Base-by-base conservation (phyloP, 2,329 filamentous ascomycete species). In the Endoconidiophora polonica region DNA sequence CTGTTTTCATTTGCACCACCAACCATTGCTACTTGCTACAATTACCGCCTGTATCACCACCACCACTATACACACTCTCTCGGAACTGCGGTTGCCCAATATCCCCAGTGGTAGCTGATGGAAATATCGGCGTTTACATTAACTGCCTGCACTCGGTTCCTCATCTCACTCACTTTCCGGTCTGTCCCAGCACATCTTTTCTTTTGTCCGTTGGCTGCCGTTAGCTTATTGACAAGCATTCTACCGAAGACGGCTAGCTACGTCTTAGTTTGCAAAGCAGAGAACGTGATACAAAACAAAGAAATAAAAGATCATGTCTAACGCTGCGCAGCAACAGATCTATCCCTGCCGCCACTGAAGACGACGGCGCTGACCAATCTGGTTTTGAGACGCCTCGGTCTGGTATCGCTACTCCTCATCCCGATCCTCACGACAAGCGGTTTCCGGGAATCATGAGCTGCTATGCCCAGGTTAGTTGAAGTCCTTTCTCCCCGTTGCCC, bases 401-500 rank as follows among this genome's bases (percentile, higher is more conserved):
- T 58, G 87, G 88, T 61, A 78, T 94, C 65, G 84, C 86, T 57
- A 98, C 91, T 55, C 91, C 91, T 58, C 84, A 88, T 61, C 91
- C 91, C 58, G 90, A 96, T 68, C 81, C 83, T 56, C 81, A 84
- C 62, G 91, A 98, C 71, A 95, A 94, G 70, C 83, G 91, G 68
- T 74, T 94, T 63, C 91, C 91, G 58, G 86, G 87, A 64, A 94
- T 96, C 71, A 83, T 91, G 76, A 93, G 83, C 73, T 95, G 91
- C 74, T 94, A 96, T 76, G 83, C 83, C 72, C 91, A 98, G 90
- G 91, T 98, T 94, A 81, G 91, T 95, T 76, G 77, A 74, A 78
- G 76, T 72, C 78, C 80, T 79, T 74, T 76, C 74, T 39, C 12
- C 14, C 14, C 22, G 37, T 36, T 20, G 12, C 23, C 23, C 23